phyloP scores from a whole-genome alignment of 495 filamentous ascomycete species.

The Usnea hakonensis region DNA sequence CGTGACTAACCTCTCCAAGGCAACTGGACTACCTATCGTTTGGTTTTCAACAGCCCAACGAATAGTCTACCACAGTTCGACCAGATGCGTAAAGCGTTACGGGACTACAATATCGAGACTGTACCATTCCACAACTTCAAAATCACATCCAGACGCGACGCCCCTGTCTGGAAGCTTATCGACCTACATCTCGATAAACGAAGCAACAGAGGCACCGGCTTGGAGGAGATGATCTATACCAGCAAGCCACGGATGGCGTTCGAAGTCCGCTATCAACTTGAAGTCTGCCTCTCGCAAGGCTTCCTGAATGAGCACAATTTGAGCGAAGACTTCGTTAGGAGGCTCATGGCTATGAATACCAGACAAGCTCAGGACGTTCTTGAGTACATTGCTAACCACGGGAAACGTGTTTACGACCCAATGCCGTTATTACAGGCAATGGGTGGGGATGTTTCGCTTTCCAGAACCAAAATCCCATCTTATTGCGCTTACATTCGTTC shows the following conservation, averaged over 20 bases:
- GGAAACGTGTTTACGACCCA: constrained; percentile 56
- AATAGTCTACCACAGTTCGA: constrained; percentile 29
- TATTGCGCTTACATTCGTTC: constrained; percentile 72
- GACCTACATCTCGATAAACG: constrained; percentile 29
- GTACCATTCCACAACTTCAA: constrained; percentile 28
- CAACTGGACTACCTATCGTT: constrained; percentile 61
- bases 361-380: constrained; percentile 46
- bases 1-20: constrained; percentile 32
- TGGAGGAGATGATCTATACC: constrained; percentile 31
- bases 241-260: constrained; percentile 49
- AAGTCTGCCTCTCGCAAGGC: constrained; percentile 78
- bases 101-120: constrained; percentile 65
- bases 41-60: constrained; percentile 39
- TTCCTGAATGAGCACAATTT: constrained; percentile 75
- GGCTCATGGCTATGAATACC: constrained; percentile 45
- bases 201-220: constrained; percentile 3
- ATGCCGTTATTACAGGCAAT: constrained; percentile 61
- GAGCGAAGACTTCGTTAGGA: constrained; percentile 52
- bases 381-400: constrained; percentile 54
- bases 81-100: constrained; percentile 46
- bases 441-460: constrained; percentile 38
- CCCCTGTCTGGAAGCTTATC: constrained; percentile 51
- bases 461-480: constrained; percentile 48
- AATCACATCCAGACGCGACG: constrained; percentile 24
- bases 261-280: constrained; percentile 77